A percentile compares a stretch with the other conserved stretches of the same genome.
These are phyloP conservation scores for Claviceps quebecensis DNA, from an alignment of 2,329 filamentous ascomycete genomes.

Conservation along the genomic window DNA sequence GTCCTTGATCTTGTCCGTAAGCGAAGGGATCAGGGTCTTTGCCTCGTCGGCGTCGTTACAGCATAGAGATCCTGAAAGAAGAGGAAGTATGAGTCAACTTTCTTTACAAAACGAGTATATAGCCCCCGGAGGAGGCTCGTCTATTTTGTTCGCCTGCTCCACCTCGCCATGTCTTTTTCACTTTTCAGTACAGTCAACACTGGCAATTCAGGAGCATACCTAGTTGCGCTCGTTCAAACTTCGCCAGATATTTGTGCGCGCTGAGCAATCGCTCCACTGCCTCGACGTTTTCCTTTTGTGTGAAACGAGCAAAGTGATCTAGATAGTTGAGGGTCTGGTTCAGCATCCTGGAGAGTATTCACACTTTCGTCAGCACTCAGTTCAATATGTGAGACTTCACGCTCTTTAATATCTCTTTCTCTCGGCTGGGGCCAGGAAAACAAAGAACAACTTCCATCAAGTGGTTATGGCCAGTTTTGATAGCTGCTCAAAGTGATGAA, in stretches of 20 bases:
- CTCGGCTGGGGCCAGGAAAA: background rate
- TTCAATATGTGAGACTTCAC: background rate
- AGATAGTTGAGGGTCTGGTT: slow-evolving; percentile 85
- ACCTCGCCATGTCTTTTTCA: background rate
- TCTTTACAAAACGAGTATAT: background rate
- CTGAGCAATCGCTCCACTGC: slow-evolving; percentile 82
- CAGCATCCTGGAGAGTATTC: slow-evolving; percentile 43
- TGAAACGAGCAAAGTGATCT: slow-evolving; percentile 89
- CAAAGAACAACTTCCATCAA: background rate
- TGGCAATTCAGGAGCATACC: slow-evolving; percentile 37
- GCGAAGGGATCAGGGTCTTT: slow-evolving; percentile 82
- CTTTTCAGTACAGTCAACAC: background rate
- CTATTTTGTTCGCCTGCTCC: background rate
- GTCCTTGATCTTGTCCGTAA: slow-evolving; percentile 81
- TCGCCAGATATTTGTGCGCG: slow-evolving; percentile 64
- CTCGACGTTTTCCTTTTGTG: slow-evolving; percentile 86
- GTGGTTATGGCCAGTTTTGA: background rate
- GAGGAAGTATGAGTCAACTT: slow-evolving; percentile 1
- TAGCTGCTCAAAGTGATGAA: background rate
- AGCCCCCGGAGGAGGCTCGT: background rate
- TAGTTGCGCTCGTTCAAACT: slow-evolving; percentile 87
- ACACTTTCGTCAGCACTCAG: slow-evolving; percentile 5
- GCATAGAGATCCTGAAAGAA: slow-evolving; percentile 61
- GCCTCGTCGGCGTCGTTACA: slow-evolving; percentile 91
- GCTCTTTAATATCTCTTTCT: background rate